These are phyloP conservation scores for Phytophthora colocasiae DNA, from an alignment of 352 stramenopile species.

Conservation along the genomic window DNA sequence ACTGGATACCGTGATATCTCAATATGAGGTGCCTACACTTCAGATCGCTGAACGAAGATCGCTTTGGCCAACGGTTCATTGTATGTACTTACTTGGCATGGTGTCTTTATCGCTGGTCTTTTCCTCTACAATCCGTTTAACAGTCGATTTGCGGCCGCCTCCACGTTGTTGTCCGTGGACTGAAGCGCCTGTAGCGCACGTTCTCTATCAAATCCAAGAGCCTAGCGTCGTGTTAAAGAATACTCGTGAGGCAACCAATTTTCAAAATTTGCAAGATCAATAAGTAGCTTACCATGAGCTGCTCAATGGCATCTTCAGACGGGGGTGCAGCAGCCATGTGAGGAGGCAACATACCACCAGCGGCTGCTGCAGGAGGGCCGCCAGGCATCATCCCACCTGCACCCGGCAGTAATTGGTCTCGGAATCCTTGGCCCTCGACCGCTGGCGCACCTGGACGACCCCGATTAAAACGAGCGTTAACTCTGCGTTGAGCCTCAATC, in stretches of 20 bases:
- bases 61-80: conserved; percentile 3
- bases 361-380: conserved; percentile 17
- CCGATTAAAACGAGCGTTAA: conserved; percentile 59
- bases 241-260: conserved; percentile 11
- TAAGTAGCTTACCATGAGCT: conserved; percentile 66
- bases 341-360: conserved; percentile 56
- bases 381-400: conserved; percentile 50
- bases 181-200: conserved; percentile 75
- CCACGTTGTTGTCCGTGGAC: conserved; percentile 86
- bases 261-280: background rate
- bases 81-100: conserved; percentile 31
- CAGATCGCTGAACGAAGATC: no score
- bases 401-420: conserved; percentile 82
- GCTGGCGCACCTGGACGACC: conserved; percentile 31
- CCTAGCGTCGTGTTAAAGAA: conserved; percentile 19
- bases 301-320: conserved; percentile 78
- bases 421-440: conserved; percentile 69
- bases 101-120: conserved; percentile 19
- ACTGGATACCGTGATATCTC: no score
- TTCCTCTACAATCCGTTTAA: conserved; percentile 71
- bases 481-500: conserved; percentile 73
- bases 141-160: conserved; percentile 84
- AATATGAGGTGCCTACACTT: no score
- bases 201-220: conserved; percentile 36
- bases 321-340: conserved; percentile 68